A percentile compares a stretch with the other conserved stretches of the same genome.
These are phyloP conservation scores for Aschersonia sp. DNA, from an alignment of 2,329 filamentous ascomycete genomes.

Conservation along the genomic window DNA sequence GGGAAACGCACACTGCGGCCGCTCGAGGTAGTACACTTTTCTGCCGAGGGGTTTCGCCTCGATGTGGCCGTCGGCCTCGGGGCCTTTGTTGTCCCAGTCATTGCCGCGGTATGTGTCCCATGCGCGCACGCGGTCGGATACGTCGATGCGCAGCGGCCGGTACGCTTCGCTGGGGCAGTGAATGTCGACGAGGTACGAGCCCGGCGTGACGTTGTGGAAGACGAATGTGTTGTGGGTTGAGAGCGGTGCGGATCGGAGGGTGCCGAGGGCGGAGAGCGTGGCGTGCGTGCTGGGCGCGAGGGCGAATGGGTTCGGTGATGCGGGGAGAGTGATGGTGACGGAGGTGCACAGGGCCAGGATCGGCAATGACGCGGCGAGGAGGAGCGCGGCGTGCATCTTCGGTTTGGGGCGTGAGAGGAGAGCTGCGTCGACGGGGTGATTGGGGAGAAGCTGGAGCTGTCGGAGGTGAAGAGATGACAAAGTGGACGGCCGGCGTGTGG, in stretches of 20 bases:
- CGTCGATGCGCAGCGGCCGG: conserved; percentile 29
- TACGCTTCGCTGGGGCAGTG: conserved; percentile 64
- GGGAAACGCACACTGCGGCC: neutral
- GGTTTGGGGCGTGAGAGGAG: conserved; percentile 2
- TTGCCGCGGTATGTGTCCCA: neutral
- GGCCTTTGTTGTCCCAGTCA: neutral
- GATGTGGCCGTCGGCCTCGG: neutral
- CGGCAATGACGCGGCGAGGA: conserved; percentile 17
- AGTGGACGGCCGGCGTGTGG: no score
- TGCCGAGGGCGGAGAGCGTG: conserved; percentile 32
- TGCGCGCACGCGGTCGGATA: neutral
- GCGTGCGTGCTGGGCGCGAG: conserved; percentile 55
- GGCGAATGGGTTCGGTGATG: conserved; percentile 34
- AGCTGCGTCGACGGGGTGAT: no score
- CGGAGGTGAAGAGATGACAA: no score
- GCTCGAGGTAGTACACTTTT: neutral
- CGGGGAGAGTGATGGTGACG: conserved; percentile 30
- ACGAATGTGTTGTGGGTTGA: conserved; percentile 56
- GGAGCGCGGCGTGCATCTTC: conserved; percentile 14
- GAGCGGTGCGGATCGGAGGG: conserved; percentile 41
- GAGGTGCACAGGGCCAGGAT: conserved; percentile 15
- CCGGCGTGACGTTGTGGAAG: conserved; percentile 57
- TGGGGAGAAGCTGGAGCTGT: no score
- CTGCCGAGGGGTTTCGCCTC: neutral
- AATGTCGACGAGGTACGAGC: conserved; percentile 72